Conservation (phyloP, 164 flowering plant species). For the Stephania japonica region DNA sequence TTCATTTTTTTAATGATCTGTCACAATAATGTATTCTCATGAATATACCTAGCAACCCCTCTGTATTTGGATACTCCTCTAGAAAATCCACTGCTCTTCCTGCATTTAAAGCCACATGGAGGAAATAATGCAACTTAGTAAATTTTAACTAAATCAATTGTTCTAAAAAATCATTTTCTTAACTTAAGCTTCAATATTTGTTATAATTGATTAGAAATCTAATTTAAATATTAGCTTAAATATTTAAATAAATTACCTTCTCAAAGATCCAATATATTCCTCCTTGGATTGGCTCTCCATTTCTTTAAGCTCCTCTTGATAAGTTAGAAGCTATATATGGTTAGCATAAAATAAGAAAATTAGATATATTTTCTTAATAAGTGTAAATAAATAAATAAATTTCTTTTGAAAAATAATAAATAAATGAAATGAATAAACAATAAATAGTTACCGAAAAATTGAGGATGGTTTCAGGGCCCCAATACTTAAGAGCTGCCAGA, state of each 20-base stretch:
- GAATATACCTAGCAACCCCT: slow-evolving; percentile 80
- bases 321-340: slow-evolving; percentile 32
- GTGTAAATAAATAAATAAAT: not conserved
- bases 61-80: slow-evolving; percentile 86
- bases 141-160: not conserved
- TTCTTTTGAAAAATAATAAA: not conserved
- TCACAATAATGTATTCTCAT: not conserved
- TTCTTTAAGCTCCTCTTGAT: slow-evolving; percentile 56
- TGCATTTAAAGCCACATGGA: slow-evolving; percentile 17
- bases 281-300: slow-evolving; percentile 86
- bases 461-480: slow-evolving; percentile 80
- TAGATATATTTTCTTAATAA: not conserved
- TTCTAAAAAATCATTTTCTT: too few relatives aligned
- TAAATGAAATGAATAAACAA: not conserved
- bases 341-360: too few relatives aligned
- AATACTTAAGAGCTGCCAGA: slow-evolving; percentile 88
- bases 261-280: slow-evolving; percentile 88
- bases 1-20: too few relatives aligned
- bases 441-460: slow-evolving; percentile 63
- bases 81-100: slow-evolving; percentile 90
- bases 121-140: not conserved
- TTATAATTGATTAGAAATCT: not conserved
- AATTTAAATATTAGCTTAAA: not conserved
- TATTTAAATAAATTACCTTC: slow-evolving; percentile 43
- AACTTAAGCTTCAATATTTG: too few relatives aligned